These are phyloP conservation scores for Aspergillus heteromorphus DNA, from an alignment of 495 filamentous ascomycete genomes.

Conservation along the genomic window DNA sequence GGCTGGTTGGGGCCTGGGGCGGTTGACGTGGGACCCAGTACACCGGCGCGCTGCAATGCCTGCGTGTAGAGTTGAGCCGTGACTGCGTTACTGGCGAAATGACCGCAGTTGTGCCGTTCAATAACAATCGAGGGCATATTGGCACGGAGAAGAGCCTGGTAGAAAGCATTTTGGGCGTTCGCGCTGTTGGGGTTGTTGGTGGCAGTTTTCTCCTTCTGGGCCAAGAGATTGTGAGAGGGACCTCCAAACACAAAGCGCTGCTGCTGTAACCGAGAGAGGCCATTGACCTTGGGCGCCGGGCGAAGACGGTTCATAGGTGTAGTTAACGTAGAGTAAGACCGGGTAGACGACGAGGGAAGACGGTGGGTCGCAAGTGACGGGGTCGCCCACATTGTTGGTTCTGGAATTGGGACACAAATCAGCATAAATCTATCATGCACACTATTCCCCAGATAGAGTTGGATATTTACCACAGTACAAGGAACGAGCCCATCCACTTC, in stretches of 20 bases:
- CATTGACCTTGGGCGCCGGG: constrained; percentile 15
- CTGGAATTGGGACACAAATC: constrained; percentile 6
- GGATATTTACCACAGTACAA: constrained; percentile 13
- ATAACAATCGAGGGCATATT: constrained; percentile 90
- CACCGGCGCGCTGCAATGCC: constrained; percentile 64
- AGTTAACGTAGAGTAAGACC: constrained; percentile 35
- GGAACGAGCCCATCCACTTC: constrained; percentile 15
- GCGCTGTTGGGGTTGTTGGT: constrained; percentile 86
- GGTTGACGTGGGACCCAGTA: constrained; percentile 40
- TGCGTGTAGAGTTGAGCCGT: constrained; percentile 69
- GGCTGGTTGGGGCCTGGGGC: constrained; percentile 30
- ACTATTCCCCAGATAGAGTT: not conserved
- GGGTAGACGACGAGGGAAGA: constrained; percentile 17
- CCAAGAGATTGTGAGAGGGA: constrained; percentile 53
- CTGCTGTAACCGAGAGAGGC: constrained; percentile 28
- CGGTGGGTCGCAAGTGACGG: constrained; percentile 19
- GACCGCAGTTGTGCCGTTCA: constrained; percentile 78
- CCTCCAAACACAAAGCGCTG: constrained; percentile 52
- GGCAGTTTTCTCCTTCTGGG: constrained; percentile 77
- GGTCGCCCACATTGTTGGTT: constrained; percentile 16
- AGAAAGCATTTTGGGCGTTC: constrained; percentile 86
- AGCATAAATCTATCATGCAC: not conserved
- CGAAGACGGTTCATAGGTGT: constrained; percentile 23
- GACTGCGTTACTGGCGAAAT: constrained; percentile 70
- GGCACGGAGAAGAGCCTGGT: constrained; percentile 80